phyloP scores from a whole-genome alignment of 148 eudicot species.

The Vaccinium darrowii region DNA sequence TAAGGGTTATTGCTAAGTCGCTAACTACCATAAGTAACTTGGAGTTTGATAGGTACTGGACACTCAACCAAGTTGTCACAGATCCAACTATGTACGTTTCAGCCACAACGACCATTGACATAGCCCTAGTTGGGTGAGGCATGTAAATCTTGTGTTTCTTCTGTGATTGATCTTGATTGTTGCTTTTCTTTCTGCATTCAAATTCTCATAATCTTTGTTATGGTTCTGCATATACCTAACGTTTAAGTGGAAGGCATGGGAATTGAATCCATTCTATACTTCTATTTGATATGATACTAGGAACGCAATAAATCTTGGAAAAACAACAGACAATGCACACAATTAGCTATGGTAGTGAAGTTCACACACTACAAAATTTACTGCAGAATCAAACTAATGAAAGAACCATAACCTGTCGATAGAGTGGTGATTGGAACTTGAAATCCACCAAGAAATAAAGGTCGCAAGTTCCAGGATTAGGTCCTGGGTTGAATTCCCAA shows the following conservation, averaged over 20 bases:
- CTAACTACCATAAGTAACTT: not conserved
- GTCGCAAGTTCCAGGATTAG: slow-evolving; percentile 75
- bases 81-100: not conserved
- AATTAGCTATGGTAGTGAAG: not conserved
- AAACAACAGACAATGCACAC: not conserved
- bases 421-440: slow-evolving; percentile 92
- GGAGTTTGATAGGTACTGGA: not conserved
- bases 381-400: not conserved
- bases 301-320: not conserved
- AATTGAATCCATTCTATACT: not conserved
- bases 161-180: not conserved
- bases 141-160: not conserved
- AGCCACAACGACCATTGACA: not conserved
- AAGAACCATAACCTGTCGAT: slow-evolving; percentile 69
- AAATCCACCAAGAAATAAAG: slow-evolving; percentile 91
- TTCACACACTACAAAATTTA: not conserved
- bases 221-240: not conserved
- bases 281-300: not conserved
- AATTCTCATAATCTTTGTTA: not conserved
- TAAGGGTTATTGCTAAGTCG: not conserved
- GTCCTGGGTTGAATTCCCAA: slow-evolving; percentile 94
- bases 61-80: not conserved
- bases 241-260: not conserved
- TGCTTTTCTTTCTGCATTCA: not conserved
- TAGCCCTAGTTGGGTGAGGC: not conserved